Conservation (phyloP, 805 yeast genomes). For the Metschnikowia noctiluminum region DNA sequence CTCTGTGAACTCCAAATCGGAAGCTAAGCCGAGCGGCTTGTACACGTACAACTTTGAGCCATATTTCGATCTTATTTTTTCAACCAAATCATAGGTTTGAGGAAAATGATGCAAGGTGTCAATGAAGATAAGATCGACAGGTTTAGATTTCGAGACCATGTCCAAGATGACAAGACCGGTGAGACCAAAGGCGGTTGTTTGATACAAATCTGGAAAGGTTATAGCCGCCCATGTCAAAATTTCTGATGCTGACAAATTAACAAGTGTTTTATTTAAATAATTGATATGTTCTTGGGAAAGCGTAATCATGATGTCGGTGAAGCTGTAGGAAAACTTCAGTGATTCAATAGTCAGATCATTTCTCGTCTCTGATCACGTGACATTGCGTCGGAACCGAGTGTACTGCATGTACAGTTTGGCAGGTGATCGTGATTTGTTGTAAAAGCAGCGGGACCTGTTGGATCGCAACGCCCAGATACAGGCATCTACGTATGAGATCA, state of each 20-base stretch:
- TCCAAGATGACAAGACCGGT: conserved; percentile 89
- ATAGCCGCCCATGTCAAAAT: conserved; percentile 76
- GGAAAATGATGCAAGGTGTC: conserved; percentile 94
- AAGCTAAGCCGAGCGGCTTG: conserved; percentile 56
- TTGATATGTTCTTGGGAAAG: conserved; percentile 48
- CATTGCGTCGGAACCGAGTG: conserved; percentile 11
- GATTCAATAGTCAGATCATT: conserved; percentile 1
- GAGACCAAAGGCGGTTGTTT: conserved; percentile 93
- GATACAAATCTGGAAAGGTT: conserved; percentile 81
- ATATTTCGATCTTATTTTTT: conserved; percentile 55
- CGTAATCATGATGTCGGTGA: conserved; percentile 6
- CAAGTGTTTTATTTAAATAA: conserved; percentile 62
- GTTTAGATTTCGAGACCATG: conserved; percentile 52
- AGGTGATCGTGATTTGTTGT: conserved; percentile 2
- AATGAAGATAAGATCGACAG: conserved; percentile 75
- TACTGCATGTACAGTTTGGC: no score
- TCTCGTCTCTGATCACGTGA: conserved; percentile 13
- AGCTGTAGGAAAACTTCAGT: neutral
- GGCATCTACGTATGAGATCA: no score
- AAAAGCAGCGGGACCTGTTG: neutral
- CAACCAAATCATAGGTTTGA: conserved; percentile 80
- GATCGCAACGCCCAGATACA: no score
- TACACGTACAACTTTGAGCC: conserved; percentile 57
- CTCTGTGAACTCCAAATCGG: conserved; percentile 60
- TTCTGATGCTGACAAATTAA: conserved; percentile 60